Conservation (phyloP, 1,284 basidiomycete genomes). For the Leccinum pallidistipes region DNA sequence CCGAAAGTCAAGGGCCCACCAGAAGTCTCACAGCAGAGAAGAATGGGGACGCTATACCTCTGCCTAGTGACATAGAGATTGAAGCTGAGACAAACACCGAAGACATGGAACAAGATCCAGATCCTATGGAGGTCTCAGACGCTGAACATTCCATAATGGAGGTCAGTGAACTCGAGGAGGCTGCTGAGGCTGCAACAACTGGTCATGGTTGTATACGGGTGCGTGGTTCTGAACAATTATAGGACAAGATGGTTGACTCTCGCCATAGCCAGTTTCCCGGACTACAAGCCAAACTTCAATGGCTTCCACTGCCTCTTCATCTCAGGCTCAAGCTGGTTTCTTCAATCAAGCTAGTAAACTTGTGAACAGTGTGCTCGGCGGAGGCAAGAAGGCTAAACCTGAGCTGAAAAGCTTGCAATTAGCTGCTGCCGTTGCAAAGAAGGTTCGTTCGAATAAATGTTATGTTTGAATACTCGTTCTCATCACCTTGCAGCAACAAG, state of each 20-base stretch:
- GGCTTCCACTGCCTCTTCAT: conserved; percentile 50
- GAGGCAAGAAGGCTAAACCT: conserved; percentile 60
- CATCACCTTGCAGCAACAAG: conserved; percentile 69
- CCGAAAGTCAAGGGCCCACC: conserved; percentile 45
- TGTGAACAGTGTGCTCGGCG: conserved; percentile 61
- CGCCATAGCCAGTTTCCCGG: conserved; percentile 16
- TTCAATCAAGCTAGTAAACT: conserved; percentile 67
- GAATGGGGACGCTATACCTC: conserved; percentile 12
- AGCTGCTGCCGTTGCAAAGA: conserved; percentile 79
- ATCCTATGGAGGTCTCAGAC: conserved; percentile 33
- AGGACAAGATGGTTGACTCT: conserved; percentile 2
- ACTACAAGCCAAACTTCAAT: conserved; percentile 56
- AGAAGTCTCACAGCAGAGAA: conserved; percentile 22
- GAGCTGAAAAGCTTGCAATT: conserved; percentile 84
- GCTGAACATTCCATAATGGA: conserved; percentile 33
- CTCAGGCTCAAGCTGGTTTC: conserved; percentile 58
- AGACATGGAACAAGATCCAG: conserved; percentile 35
- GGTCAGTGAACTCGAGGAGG: conserved; percentile 44
- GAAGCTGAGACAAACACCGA: conserved; percentile 14
- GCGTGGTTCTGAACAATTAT: conserved; percentile 1
- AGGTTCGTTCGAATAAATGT: conserved; percentile 48
- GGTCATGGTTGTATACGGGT: conserved; percentile 45
- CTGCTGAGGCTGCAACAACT: conserved; percentile 39
- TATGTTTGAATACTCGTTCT: conserved; percentile 1
- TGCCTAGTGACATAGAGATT: conserved; percentile 12